These are phyloP conservation scores for Trichosporon sp. DNA, from an alignment of 1,284 basidiomycete genomes.

Conservation along the genomic window DNA sequence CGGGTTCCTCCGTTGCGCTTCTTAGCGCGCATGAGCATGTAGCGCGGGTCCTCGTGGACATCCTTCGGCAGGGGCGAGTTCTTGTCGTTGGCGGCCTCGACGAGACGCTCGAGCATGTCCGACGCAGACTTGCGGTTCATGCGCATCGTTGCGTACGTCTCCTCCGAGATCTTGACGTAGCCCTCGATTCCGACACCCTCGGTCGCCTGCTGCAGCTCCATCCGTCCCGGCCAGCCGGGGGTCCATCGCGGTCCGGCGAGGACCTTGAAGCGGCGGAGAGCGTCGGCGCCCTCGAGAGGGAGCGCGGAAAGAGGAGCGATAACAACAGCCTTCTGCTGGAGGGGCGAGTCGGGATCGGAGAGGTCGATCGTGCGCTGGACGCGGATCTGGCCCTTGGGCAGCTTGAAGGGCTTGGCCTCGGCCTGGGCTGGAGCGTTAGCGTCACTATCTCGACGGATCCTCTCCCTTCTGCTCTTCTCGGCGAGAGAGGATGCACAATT, in stretches of 20 bases:
- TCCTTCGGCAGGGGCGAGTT: slow-evolving; percentile 63
- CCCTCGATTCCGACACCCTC: slow-evolving; percentile 64
- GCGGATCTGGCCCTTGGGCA: slow-evolving; percentile 64
- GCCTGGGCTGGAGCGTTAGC: slow-evolving; percentile 64
- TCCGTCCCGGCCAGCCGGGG: slow-evolving; percentile 63
- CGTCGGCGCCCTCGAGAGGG: slow-evolving; percentile 65
- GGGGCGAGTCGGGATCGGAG: slow-evolving; percentile 69
- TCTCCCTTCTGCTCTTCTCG: background rate
- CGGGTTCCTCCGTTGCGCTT: slow-evolving; percentile 62
- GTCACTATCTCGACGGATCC: background rate
- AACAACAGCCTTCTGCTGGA: slow-evolving; percentile 67
- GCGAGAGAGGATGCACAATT: too few species aligned
- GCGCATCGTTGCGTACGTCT: slow-evolving; percentile 71
- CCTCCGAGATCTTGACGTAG: slow-evolving; percentile 81
- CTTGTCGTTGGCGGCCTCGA: slow-evolving; percentile 69
- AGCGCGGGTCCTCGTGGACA: slow-evolving; percentile 74
- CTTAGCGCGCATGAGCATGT: slow-evolving; percentile 68
- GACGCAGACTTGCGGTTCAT: slow-evolving; percentile 87
- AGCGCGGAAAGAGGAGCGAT: slow-evolving; percentile 72
- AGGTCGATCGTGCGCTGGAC: slow-evolving; percentile 75
- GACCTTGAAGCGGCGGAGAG: slow-evolving; percentile 75
- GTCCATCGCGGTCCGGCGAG: slow-evolving; percentile 82
- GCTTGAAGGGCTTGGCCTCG: slow-evolving; percentile 72
- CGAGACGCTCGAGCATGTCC: slow-evolving; percentile 71
- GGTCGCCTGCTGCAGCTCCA: slow-evolving; percentile 30